These are phyloP conservation scores for Pisolithus tinctorius DNA, from an alignment of 768 basidiomycete genomes.

Conservation along the genomic window DNA sequence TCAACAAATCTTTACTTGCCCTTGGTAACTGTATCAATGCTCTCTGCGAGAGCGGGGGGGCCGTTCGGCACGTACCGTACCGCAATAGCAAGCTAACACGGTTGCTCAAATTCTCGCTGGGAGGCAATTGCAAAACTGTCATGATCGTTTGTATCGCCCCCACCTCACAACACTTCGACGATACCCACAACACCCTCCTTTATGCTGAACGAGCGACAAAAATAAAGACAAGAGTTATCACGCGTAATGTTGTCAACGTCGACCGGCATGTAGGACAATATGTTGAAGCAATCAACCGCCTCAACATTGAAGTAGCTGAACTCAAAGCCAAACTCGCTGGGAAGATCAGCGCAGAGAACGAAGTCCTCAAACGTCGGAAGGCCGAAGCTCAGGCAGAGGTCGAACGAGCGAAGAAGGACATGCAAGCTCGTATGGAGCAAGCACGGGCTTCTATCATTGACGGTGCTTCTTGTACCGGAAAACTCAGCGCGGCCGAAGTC, in stretches of 20 bases:
- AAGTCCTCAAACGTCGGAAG: constrained; percentile 58
- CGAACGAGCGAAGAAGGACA: constrained; percentile 65
- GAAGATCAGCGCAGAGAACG: constrained; percentile 55
- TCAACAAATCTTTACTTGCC: constrained; percentile 96
- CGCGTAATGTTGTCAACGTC: constrained; percentile 91
- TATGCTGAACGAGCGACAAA: constrained; percentile 98
- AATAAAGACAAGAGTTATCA: constrained; percentile 96
- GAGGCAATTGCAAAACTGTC: constrained; percentile 98
- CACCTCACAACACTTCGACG: constrained; percentile 92
- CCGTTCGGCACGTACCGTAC: constrained; percentile 88
- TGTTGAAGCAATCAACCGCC: constrained; percentile 87
- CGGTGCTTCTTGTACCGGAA: constrained; percentile 68
- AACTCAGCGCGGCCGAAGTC: constrained; percentile 60
- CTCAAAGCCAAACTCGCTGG: constrained; percentile 82
- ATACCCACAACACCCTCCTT: constrained; percentile 95
- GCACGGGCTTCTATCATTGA: constrained; percentile 65
- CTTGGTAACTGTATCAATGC: constrained; percentile 99
- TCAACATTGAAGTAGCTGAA: constrained; percentile 76
- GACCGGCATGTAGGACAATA: constrained; percentile 94
- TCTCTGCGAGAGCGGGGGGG: constrained; percentile 89
- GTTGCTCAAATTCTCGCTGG: constrained; percentile 93
- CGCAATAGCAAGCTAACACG: constrained; percentile 98
- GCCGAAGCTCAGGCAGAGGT: constrained; percentile 68
- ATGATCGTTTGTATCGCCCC: constrained; percentile 99
- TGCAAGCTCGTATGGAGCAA: constrained; percentile 65